Percentiles rank a stretch among this genome's conserved stretches.
Conservation (phyloP, 495 filamentous ascomycete species). For the Beverwykella pulmonaria region DNA sequence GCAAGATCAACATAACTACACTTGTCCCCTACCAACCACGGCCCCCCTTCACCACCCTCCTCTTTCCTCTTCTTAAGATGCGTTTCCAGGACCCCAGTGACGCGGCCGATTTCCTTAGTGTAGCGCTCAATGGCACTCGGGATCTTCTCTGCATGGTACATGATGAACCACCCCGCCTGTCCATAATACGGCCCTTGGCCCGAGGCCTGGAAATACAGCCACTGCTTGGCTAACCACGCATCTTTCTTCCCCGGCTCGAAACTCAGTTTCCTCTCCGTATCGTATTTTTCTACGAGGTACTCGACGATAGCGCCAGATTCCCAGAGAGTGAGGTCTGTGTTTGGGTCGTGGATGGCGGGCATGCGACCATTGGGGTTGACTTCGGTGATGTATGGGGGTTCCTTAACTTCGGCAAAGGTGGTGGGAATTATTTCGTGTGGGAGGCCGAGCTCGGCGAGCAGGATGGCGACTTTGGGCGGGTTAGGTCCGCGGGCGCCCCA, state of each 20-base stretch:
- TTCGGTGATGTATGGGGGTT: slow-evolving; percentile 51
- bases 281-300: slow-evolving; percentile 74
- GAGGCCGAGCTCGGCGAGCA: slow-evolving; percentile 65
- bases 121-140: slow-evolving; percentile 63
- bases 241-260: slow-evolving; percentile 55
- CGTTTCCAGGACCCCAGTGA: slow-evolving; percentile 60
- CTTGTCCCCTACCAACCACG: slow-evolving; percentile 63
- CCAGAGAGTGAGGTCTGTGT: slow-evolving; percentile 67
- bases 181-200: slow-evolving; percentile 73
- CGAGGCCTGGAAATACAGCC: slow-evolving; percentile 66
- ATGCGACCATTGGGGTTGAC: slow-evolving; percentile 76
- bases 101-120: slow-evolving; percentile 60
- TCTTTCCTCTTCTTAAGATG: slow-evolving; percentile 53
- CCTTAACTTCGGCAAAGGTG: slow-evolving; percentile 59
- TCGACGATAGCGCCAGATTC: slow-evolving; percentile 74
- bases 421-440: slow-evolving; percentile 54
- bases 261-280: slow-evolving; percentile 61
- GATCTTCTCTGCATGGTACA: slow-evolving; percentile 60
- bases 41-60: not conserved
- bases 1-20: slow-evolving; percentile 61
- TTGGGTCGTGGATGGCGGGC: slow-evolving; percentile 66
- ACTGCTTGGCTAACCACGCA: slow-evolving; percentile 61
- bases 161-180: slow-evolving; percentile 60
- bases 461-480: slow-evolving; percentile 65
- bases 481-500: slow-evolving; percentile 56